A percentile compares a stretch with the other conserved stretches of the same genome.
Evolutionary conservation across 768 basidiomycete species (phyloP).

Genomic region (Mycena alexandri): DNA sequence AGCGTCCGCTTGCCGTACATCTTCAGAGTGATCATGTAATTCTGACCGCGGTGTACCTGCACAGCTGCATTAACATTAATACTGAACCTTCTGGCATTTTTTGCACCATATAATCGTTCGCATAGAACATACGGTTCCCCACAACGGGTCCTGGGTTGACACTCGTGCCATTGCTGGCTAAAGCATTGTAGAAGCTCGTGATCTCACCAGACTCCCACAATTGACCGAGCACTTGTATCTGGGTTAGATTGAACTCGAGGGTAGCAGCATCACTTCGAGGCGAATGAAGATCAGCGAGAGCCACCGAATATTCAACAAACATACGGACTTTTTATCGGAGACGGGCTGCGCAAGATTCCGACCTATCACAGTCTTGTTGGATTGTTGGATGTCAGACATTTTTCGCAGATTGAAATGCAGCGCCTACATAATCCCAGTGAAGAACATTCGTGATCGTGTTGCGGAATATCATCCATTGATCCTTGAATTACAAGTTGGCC

Average conservation of each 20-base stretch:
- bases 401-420: neutral
- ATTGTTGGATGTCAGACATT: constrained; percentile 11
- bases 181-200: constrained; percentile 41
- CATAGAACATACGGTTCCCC: constrained; percentile 62
- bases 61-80: neutral
- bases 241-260: constrained; percentile 56
- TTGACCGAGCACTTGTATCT: constrained; percentile 54
- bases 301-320: neutral
- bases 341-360: constrained; percentile 65
- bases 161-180: constrained; percentile 42
- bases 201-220: constrained; percentile 53
- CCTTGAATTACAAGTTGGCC: constrained; percentile 35
- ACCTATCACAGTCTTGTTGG: constrained; percentile 55
- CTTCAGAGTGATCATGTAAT: constrained; percentile 58
- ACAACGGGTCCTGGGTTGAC: constrained; percentile 55
- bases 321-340: constrained; percentile 36
- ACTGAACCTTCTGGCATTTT: neutral
- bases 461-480: constrained; percentile 66
- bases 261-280: constrained; percentile 52
- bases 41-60: constrained; percentile 60
- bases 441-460: constrained; percentile 57
- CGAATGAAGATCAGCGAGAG: neutral
- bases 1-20: constrained; percentile 60
- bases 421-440: constrained; percentile 63
- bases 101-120: constrained; percentile 64